Conservation (phyloP, 495 filamentous ascomycete genomes). For the Darksidea phi region DNA sequence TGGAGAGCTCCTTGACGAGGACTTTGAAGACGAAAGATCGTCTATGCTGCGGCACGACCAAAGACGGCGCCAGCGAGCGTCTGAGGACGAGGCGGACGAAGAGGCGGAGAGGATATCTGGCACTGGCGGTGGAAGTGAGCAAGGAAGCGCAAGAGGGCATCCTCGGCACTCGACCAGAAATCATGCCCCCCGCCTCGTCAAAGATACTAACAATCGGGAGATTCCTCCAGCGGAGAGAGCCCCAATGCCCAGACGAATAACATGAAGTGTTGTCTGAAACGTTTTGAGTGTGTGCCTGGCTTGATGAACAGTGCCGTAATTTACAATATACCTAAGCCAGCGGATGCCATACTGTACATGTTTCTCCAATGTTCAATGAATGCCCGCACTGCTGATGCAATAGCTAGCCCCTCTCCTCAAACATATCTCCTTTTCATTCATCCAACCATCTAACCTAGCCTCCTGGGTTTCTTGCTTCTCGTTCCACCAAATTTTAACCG, state of each 20-base stretch:
- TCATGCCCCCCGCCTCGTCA: slow-evolving; percentile 31
- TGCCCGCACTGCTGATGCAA: no score
- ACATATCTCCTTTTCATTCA: no score
- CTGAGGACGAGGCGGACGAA: slow-evolving; percentile 33
- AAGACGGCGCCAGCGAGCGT: slow-evolving; percentile 33
- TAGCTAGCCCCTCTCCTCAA: no score
- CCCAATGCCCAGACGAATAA: slow-evolving; percentile 38
- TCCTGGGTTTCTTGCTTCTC: slow-evolving; percentile 74
- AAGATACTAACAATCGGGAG: slow-evolving; percentile 45
- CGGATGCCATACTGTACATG: background rate
- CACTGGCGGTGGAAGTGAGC: slow-evolving; percentile 30
- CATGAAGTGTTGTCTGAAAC: slow-evolving; percentile 13
- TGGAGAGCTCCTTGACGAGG: slow-evolving; percentile 60
- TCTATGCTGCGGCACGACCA: slow-evolving; percentile 52
- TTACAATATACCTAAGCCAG: background rate
- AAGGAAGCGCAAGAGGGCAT: slow-evolving; percentile 35
- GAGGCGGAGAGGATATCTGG: slow-evolving; percentile 37
- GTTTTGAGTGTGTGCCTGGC: background rate
- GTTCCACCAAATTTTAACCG: slow-evolving; percentile 95
- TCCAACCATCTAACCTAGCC: slow-evolving; percentile 57
- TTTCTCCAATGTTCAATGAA: no score
- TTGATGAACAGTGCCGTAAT: no score
- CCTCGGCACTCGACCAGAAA: slow-evolving; percentile 35
- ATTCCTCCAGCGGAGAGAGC: slow-evolving; percentile 49
- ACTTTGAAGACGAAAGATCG: slow-evolving; percentile 52